Evolutionary conservation across 495 filamentous ascomycete species (phyloP).

Genomic region (Aspergillus baeticus): DNA sequence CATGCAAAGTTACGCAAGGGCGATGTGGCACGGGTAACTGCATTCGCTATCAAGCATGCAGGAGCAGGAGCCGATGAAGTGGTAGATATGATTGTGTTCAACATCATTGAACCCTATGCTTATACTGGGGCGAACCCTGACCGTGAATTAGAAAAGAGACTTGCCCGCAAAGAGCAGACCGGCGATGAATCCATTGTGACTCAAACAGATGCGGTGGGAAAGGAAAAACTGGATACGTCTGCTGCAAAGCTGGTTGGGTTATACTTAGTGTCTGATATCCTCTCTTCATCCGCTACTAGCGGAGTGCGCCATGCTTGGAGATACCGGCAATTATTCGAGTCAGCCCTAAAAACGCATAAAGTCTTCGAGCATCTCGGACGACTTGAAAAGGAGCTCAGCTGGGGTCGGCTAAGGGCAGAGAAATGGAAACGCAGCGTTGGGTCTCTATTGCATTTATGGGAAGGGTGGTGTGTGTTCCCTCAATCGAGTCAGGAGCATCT

Average conservation of each 20-base stretch:
- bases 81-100: constrained; percentile 80
- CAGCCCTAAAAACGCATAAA: constrained; percentile 61
- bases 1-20: constrained; percentile 75
- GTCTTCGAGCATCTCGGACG: constrained; percentile 81
- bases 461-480: constrained; percentile 85
- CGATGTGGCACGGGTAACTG: constrained; percentile 81
- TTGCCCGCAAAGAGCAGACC: constrained; percentile 37
- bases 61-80: constrained; percentile 81
- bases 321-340: constrained; percentile 84
- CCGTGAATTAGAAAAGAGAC: constrained; percentile 38
- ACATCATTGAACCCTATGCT: constrained; percentile 69
- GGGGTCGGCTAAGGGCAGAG: constrained; percentile 81
- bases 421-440: constrained; percentile 88
- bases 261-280: constrained; percentile 84
- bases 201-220: constrained; percentile 29
- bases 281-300: constrained; percentile 78
- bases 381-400: constrained; percentile 71
- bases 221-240: constrained; percentile 61
- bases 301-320: constrained; percentile 89
- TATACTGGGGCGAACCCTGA: constrained; percentile 61
- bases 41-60: constrained; percentile 88
- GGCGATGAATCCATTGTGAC: constrained; percentile 31
- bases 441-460: constrained; percentile 74
- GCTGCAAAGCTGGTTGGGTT: constrained; percentile 77
- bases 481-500: constrained; percentile 73